Evolutionary conservation across 2,329 filamentous ascomycete species (phyloP).

Genomic region (Aspergillus neoniger): DNA sequence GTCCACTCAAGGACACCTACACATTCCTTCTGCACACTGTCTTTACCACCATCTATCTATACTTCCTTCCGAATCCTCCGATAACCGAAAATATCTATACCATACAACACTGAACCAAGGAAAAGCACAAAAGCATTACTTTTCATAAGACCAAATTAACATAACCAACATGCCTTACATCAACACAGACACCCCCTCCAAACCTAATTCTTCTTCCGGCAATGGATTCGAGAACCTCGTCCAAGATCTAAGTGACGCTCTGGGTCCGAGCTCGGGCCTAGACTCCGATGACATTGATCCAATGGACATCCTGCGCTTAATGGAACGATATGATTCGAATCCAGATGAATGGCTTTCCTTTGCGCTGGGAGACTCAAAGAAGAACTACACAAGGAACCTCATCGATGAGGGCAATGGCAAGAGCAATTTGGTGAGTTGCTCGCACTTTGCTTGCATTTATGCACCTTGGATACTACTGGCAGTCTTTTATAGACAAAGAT

Average conservation of each 20-base stretch:
- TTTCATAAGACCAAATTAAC: background rate
- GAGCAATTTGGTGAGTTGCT: slow-evolving; percentile 64
- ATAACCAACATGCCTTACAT: slow-evolving; percentile 39
- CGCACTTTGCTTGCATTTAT: background rate
- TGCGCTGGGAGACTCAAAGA: slow-evolving; percentile 68
- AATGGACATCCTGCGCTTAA: slow-evolving; percentile 67
- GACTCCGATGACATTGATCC: slow-evolving; percentile 81
- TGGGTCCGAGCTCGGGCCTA: slow-evolving; percentile 80
- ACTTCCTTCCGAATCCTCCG: background rate
- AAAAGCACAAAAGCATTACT: background rate
- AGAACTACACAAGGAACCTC: slow-evolving; percentile 81
- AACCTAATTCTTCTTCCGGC: slow-evolving; percentile 11
- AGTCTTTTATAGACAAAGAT: too few species aligned
- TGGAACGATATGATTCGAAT: slow-evolving; percentile 72
- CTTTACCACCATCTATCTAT: background rate
- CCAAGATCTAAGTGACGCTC: slow-evolving; percentile 67
- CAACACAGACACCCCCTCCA: slow-evolving; percentile 15
- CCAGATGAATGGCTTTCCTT: slow-evolving; percentile 73
- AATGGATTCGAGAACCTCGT: slow-evolving; percentile 69
- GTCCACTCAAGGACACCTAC: background rate
- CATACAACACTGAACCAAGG: background rate
- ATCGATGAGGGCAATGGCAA: slow-evolving; percentile 88
- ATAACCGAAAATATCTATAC: background rate
- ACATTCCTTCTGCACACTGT: background rate
- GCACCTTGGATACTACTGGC: too few species aligned